Evolutionary conservation across 441 rosid genomes (phyloP).

Genomic region (Kokia cookei): DNA sequence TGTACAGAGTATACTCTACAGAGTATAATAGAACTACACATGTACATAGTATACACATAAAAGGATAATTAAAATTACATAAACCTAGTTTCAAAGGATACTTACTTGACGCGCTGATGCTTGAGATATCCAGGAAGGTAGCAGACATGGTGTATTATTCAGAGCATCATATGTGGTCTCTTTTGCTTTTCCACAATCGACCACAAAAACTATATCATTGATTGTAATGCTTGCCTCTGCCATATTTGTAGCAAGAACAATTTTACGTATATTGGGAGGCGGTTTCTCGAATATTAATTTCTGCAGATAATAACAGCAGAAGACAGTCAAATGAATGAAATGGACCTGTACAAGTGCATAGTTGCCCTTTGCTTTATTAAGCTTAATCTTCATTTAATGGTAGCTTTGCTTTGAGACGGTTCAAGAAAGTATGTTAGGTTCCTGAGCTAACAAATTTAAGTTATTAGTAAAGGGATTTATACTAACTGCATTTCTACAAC

Average conservation of each 20-base stretch:
- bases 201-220: conserved; percentile 89
- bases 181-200: conserved; percentile 99
- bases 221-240: conserved; percentile 99
- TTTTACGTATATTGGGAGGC: conserved; percentile 78
- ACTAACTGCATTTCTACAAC: background rate
- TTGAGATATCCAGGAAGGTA: conserved; percentile 98
- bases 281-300: conserved; percentile 84
- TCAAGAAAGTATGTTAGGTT: background rate
- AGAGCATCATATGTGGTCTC: conserved; percentile 98
- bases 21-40: background rate
- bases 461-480: background rate
- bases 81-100: conserved; percentile 13
- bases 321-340: conserved; percentile 6
- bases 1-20: background rate
- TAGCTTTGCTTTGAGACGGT: background rate
- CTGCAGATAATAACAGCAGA: conserved; percentile 45
- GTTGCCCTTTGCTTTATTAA: background rate
- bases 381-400: background rate
- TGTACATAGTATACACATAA: background rate
- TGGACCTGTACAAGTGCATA: background rate
- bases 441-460: background rate
- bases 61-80: background rate
- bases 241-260: conserved; percentile 98
- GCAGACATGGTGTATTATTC: conserved; percentile 96
- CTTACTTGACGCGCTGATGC: conserved; percentile 93